phyloP scores from a whole-genome alignment of 2,329 filamentous ascomycete species.

The Ophiostoma tasmaniense region DNA sequence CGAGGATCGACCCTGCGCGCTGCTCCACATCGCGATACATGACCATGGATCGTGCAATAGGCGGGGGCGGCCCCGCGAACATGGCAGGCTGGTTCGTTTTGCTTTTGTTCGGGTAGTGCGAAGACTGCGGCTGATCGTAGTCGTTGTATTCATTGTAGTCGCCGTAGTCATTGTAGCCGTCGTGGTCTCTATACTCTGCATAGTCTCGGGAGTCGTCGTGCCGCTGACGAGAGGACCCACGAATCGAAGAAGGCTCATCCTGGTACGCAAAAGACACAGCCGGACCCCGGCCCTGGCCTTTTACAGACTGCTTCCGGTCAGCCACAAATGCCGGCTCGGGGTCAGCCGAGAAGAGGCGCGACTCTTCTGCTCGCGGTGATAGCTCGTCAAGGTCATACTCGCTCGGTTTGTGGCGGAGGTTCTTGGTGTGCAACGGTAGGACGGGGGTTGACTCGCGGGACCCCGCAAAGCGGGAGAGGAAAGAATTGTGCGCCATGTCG shows the following conservation, averaged over 20 bases:
- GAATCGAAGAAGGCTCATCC: constrained; percentile 13
- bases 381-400: constrained; percentile 30
- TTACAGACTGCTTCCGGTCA: background rate
- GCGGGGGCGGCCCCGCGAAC: constrained; percentile 43
- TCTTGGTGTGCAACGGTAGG: constrained; percentile 24
- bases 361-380: constrained; percentile 26
- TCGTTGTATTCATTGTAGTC: background rate
- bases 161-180: constrained; percentile 13
- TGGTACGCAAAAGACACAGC: constrained; percentile 13
- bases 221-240: constrained; percentile 14
- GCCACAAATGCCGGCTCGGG: background rate
- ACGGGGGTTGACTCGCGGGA: constrained; percentile 22
- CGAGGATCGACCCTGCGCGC: constrained; percentile 2
- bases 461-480: constrained; percentile 27
- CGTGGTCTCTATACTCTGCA: constrained; percentile 5
- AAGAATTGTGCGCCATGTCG: constrained; percentile 18
- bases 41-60: constrained; percentile 38
- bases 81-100: constrained; percentile 28
- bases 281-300: background rate
- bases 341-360: constrained; percentile 18
- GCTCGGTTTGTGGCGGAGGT: constrained; percentile 26
- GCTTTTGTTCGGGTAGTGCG: background rate
- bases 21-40: constrained; percentile 30
- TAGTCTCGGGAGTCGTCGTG: constrained; percentile 4
- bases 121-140: background rate